phyloP scores from a whole-genome alignment of 1,139 yeast species.

The Yamadazyma trypodendri region DNA sequence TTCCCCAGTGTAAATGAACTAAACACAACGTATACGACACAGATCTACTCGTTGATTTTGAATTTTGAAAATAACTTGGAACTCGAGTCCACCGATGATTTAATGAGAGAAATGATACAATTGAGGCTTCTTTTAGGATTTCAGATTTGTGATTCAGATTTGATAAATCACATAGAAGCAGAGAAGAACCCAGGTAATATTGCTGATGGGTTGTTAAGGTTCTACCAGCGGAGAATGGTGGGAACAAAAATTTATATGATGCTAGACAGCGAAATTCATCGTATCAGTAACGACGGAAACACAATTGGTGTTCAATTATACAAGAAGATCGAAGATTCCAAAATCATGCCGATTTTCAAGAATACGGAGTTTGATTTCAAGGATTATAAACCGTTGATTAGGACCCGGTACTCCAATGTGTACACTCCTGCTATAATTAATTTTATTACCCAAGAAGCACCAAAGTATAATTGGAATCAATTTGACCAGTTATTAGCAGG shows the following conservation, averaged over 20 bases:
- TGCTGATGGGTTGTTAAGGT: slow-evolving; percentile 41
- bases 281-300: slow-evolving; percentile 72
- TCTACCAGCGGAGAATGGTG: slow-evolving; percentile 38
- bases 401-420: slow-evolving; percentile 74
- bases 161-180: slow-evolving; percentile 63
- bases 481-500: slow-evolving; percentile 91
- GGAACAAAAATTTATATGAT: slow-evolving; percentile 73
- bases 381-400: slow-evolving; percentile 54
- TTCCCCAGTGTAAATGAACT: slow-evolving; percentile 74
- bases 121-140: slow-evolving; percentile 82
- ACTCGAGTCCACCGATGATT: slow-evolving; percentile 53
- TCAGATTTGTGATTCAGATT: slow-evolving; percentile 78
- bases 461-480: slow-evolving; percentile 81
- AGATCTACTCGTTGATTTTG: slow-evolving; percentile 61
- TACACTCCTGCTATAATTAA: slow-evolving; percentile 62
- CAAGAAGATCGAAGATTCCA: slow-evolving; percentile 23
- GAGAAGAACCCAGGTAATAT: slow-evolving; percentile 61
- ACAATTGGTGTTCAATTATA: slow-evolving; percentile 78
- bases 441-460: slow-evolving; percentile 51
- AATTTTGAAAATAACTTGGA: slow-evolving; percentile 54
- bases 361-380: slow-evolving; percentile 25
- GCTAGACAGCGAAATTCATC: slow-evolving; percentile 79
- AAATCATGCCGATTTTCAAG: slow-evolving; percentile 14
- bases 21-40: slow-evolving; percentile 59
- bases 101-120: slow-evolving; percentile 86